These are phyloP conservation scores for Trichoderma endophyticum DNA, from an alignment of 2,329 filamentous ascomycete species.

Conservation along the genomic window DNA sequence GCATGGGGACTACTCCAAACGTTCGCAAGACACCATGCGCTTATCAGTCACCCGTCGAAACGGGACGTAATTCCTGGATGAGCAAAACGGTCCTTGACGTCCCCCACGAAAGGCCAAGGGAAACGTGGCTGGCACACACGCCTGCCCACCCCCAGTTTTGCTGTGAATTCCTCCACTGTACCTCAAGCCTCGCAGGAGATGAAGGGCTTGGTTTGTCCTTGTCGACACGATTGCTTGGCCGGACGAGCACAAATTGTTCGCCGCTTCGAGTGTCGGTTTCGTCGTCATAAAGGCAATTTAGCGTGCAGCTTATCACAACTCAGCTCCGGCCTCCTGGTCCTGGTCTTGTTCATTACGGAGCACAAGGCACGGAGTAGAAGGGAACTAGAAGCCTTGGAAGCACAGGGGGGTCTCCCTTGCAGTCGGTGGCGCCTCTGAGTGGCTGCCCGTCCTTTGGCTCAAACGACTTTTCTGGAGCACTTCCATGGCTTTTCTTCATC, in stretches of 20 bases:
- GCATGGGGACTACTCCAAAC: neutral
- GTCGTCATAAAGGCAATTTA: neutral
- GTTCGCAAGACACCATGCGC: neutral
- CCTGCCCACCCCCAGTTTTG: neutral
- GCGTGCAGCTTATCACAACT: slow-evolving; percentile 8
- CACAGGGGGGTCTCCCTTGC: slow-evolving; percentile 3
- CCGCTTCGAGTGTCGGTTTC: neutral
- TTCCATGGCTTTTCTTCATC: slow-evolving; percentile 12
- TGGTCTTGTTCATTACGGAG: neutral
- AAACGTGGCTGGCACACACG: neutral
- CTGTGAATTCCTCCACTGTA: neutral
- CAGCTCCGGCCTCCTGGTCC: neutral
- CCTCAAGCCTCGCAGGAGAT: neutral
- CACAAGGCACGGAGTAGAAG: neutral
- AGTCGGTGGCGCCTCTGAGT: neutral
- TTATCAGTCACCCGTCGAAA: neutral
- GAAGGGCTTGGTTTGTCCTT: neutral
- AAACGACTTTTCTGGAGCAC: slow-evolving; percentile 9
- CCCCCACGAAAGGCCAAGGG: neutral
- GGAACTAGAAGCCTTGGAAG: slow-evolving; percentile 12
- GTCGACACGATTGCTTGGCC: neutral
- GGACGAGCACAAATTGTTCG: neutral
- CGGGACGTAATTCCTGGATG: neutral
- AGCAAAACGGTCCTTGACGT: neutral
- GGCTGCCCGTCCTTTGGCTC: slow-evolving; percentile 5